Evolutionary conservation across 2,329 filamentous ascomycete genomes (phyloP), one percentile per base, ranked within the genome.

Genomic region (Aureobasidium zeae): DNA sequence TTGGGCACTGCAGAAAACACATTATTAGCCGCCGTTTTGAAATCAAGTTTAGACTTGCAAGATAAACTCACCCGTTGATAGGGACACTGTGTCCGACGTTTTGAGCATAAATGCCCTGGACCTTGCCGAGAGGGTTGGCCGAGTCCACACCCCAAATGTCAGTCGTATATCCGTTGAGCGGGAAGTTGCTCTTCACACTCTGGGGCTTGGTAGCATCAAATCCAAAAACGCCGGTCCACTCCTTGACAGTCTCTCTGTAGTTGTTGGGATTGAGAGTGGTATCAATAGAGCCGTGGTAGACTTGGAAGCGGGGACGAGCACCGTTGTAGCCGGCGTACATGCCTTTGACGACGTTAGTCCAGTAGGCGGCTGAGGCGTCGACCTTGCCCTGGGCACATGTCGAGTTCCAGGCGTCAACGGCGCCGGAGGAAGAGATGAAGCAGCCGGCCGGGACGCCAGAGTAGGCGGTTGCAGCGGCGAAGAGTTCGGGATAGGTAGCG

Each of bases 221-320:
- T 5, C 69, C 70, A 42, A 72, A 67, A 1, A 76, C 65, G 13
- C 63, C 67, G 0, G 69, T 65, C 71, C 72, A 75, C 59, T 74
- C 64, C 63, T 76, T 74, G 54, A 74, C 68, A 39, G 69, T 69
- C 62, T 79, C 75, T 28, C 73, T 57, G 53, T 75, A 76, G 58
- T 77, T 77, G 51, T 67, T 65, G 12, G 68, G 68, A 38, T 63
- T 61, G 8, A 78, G 62, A 1, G 57, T 57, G 29, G 37, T 41
- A 53, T 78, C 74, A 2, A 55, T 57, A 26, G 66, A 69, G 29
- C 74, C 74, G 53, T 78, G 74, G 62, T 71, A 77, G 53, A 77
- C 67, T 55, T 74, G 71, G 67, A 79, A 72, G 44, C 65, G 67
- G 2, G 75, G 74, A 2, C 71, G 63, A 0, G 63, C 44, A 2